Evolutionary conservation across 2,329 filamentous ascomycete species (phyloP).

Genomic region (Thielaviopsis punctulata): DNA sequence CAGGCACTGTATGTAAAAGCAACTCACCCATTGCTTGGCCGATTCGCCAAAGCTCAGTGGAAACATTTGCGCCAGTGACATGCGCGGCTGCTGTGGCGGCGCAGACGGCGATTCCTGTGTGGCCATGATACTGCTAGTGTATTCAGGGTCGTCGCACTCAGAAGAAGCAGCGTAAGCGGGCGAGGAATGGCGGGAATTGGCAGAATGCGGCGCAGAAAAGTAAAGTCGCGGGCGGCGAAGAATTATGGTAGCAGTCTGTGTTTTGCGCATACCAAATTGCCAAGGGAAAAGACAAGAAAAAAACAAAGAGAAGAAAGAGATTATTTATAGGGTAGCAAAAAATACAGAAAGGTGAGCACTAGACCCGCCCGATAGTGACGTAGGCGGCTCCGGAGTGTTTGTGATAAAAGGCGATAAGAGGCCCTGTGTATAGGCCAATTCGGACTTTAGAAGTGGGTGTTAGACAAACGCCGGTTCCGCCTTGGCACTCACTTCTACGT

Average conservation of each 20-base stretch:
- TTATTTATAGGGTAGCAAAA: neutral
- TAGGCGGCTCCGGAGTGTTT: neutral
- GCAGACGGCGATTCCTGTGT: conserved; percentile 14
- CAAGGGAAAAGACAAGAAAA: neutral
- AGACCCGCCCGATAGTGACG: neutral
- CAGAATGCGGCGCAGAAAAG: conserved; percentile 15
- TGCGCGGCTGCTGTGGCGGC: conserved; percentile 16
- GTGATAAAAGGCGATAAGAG: neutral
- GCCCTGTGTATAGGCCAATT: neutral
- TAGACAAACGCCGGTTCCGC: neutral
- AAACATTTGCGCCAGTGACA: conserved; percentile 37
- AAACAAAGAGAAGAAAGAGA: neutral
- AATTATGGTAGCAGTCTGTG: conserved; percentile 23
- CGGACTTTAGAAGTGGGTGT: neutral
- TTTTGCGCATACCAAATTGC: conserved; percentile 28
- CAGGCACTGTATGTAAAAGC: neutral
- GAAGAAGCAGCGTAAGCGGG: conserved; percentile 9
- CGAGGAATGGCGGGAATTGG: conserved; percentile 7
- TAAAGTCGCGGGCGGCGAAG: conserved; percentile 26
- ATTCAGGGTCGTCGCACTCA: conserved; percentile 16
- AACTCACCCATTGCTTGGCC: conserved; percentile 71
- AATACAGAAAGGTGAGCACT: neutral
- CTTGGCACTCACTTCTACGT: no score
- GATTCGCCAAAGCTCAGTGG: conserved; percentile 85
- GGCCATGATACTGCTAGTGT: conserved; percentile 11